phyloP scores from a whole-genome alignment of 1,284 basidiomycete species.

The Ceratobasidium sp. region DNA sequence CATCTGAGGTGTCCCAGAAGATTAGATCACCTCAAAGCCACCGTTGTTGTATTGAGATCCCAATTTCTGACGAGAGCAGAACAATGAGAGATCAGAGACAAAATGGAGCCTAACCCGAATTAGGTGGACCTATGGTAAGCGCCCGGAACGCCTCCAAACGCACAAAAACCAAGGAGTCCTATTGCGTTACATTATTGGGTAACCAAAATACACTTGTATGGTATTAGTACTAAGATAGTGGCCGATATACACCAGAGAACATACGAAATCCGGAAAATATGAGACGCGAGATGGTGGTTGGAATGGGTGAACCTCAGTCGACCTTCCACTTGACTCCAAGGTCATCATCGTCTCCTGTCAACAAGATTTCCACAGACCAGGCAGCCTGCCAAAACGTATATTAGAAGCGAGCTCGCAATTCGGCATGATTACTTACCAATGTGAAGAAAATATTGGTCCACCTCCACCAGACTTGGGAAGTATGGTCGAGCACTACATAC shows the following conservation, averaged over 20 bases:
- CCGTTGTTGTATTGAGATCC: neutral
- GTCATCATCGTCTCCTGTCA: slow-evolving; percentile 75
- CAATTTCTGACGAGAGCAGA: slow-evolving; percentile 26
- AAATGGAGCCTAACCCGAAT: slow-evolving; percentile 18
- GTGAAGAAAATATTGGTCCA: slow-evolving; percentile 88
- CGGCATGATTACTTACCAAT: slow-evolving; percentile 49
- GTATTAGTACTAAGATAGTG: slow-evolving; percentile 11
- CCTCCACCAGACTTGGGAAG: slow-evolving; percentile 87
- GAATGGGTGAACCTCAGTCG: slow-evolving; percentile 57
- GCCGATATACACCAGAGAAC: slow-evolving; percentile 10
- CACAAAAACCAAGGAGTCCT: slow-evolving; percentile 14
- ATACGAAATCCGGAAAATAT: slow-evolving; percentile 34
- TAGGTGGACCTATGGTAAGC: slow-evolving; percentile 6
- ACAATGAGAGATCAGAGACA: slow-evolving; percentile 32
- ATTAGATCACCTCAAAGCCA: neutral
- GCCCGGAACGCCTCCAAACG: neutral
- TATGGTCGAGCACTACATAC: slow-evolving; percentile 55
- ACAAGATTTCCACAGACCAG: slow-evolving; percentile 78
- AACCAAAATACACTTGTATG: slow-evolving; percentile 29
- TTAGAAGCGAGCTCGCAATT: neutral
- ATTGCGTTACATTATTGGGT: slow-evolving; percentile 26
- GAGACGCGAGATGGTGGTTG: neutral
- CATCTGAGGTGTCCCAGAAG: slow-evolving; percentile 14
- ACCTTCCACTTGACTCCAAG: slow-evolving; percentile 73
- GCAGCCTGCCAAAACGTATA: slow-evolving; percentile 53